These are phyloP conservation scores for Bipolaris bicolor DNA, from an alignment of 2,329 filamentous ascomycete species.

Conservation along the genomic window DNA sequence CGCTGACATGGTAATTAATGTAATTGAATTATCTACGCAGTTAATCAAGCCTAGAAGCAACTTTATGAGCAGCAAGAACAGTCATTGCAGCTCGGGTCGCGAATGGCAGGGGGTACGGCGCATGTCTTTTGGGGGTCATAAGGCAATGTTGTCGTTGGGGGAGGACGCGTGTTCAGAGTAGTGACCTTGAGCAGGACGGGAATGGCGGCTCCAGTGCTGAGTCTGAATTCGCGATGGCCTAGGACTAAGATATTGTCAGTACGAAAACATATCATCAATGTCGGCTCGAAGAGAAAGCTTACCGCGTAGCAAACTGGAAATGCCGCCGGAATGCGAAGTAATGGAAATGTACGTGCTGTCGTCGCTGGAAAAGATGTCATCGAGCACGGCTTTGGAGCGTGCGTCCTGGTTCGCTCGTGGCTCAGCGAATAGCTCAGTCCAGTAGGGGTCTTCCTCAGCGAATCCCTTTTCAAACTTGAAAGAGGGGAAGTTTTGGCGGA, in stretches of 20 bases:
- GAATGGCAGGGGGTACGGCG: constrained; percentile 35
- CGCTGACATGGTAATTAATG: not conserved
- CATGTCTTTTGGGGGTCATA: constrained; percentile 38
- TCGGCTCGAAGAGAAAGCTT: not conserved
- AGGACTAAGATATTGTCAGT: constrained; percentile 51
- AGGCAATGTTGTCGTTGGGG: constrained; percentile 40
- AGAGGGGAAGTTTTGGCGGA: constrained; percentile 59
- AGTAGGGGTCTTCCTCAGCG: constrained; percentile 63
- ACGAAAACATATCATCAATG: not conserved
- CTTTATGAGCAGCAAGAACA: constrained; percentile 43
- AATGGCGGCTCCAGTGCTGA: constrained; percentile 71
- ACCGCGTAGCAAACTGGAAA: constrained; percentile 59
- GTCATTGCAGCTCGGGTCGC: constrained; percentile 43
- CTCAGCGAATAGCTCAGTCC: constrained; percentile 57
- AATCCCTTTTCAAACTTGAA: constrained; percentile 68
- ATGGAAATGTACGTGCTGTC: constrained; percentile 58
- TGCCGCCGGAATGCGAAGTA: constrained; percentile 65
- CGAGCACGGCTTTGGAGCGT: constrained; percentile 54
- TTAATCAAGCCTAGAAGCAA: not conserved
- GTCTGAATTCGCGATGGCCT: constrained; percentile 65
- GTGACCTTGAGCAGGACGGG: constrained; percentile 70
- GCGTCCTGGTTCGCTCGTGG: constrained; percentile 58
- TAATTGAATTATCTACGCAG: not conserved
- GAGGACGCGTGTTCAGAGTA: constrained; percentile 44
- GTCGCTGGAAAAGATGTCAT: constrained; percentile 60